Conservation (phyloP, 306 rosid genomes). For the Rosa multiflora region DNA sequence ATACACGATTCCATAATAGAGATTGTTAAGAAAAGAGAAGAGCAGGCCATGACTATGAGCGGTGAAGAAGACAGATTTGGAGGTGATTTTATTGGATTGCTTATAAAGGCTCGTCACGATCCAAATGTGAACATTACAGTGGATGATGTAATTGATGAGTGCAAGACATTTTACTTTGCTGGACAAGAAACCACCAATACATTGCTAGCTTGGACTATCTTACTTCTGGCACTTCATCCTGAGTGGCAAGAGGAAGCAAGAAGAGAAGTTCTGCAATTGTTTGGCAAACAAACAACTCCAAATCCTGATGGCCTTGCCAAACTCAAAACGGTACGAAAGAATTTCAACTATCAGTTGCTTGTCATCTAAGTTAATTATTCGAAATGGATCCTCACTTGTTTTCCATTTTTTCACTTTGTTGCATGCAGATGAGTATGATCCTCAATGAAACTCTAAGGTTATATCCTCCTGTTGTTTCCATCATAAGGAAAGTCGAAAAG, state of each 20-base stretch:
- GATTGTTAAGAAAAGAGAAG: slow-evolving; percentile 3
- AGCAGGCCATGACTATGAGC: background rate
- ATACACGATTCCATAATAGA: background rate
- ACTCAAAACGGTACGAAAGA: background rate
- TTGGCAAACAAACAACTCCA: background rate
- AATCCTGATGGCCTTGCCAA: background rate
- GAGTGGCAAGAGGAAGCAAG: slow-evolving; percentile 10
- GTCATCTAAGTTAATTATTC: background rate
- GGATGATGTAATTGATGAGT: slow-evolving; percentile 1
- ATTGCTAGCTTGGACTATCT: background rate
- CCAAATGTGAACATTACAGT: background rate
- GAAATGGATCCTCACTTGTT: background rate
- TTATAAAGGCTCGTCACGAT: background rate
- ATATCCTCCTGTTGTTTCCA: slow-evolving; percentile 8
- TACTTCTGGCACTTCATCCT: slow-evolving; percentile 1
- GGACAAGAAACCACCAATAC: slow-evolving; percentile 8
- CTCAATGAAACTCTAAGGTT: background rate
- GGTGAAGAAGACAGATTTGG: slow-evolving; percentile 2
- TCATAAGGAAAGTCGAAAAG: background rate
- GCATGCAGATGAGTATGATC: background rate
- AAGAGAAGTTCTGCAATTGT: background rate
- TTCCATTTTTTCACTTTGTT: background rate
- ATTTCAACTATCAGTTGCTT: background rate
- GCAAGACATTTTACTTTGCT: background rate
- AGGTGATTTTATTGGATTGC: slow-evolving; percentile 5